Evolutionary conservation across 2,329 filamentous ascomycete species (phyloP), one percentile per base, ranked within the genome.

Genomic region (Curvularia eragrostidis): DNA sequence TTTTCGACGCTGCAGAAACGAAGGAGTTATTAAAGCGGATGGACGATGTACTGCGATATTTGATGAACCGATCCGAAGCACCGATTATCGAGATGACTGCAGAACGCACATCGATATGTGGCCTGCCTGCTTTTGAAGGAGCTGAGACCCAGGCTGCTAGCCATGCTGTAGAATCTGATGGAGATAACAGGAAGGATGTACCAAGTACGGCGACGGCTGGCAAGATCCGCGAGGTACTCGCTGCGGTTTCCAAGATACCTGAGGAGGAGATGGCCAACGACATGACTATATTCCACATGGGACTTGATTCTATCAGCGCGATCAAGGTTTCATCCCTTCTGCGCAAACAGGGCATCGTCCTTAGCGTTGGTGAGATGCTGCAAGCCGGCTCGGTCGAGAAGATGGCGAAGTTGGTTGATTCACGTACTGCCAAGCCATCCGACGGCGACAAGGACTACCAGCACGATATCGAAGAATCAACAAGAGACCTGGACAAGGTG

Each of bases 291-390:
- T 96, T 95, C 74, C 88, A 95, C 62, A 82, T 97, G 1, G 93
- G 93, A 0, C 85, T 97, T 1, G 93, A 97, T 73, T 97, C 93
- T 0, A 96, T 97, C 74, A 94, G 89, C 62, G 89, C 92, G 1
- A 95, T 97, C 78, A 96, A 95, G 69, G 87, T 93, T 3, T 87
- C 88, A 8, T 84, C 89, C 0, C 80, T 93, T 7, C 79, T 97
- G 3, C 87, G 86, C 41, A 89, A 85, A 64, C 77, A 82, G 41
- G 85, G 82, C 0, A 76, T 97, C 7, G 75, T 78, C 12, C 74
- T 96, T 1, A 83, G 83, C 32, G 89, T 94, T 3, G 88, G 89
- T 41, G 85, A 91, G 38, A 85, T 97, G 67, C 78, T 96, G 2
- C 85, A 80, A 58, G 86, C 88, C 1, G 81, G 83, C 3, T 91